A percentile compares a stretch with the other conserved stretches of the same genome.
Evolutionary conservation across 768 basidiomycete species (phyloP).

Genomic region (Cystoderma amianthinum): DNA sequence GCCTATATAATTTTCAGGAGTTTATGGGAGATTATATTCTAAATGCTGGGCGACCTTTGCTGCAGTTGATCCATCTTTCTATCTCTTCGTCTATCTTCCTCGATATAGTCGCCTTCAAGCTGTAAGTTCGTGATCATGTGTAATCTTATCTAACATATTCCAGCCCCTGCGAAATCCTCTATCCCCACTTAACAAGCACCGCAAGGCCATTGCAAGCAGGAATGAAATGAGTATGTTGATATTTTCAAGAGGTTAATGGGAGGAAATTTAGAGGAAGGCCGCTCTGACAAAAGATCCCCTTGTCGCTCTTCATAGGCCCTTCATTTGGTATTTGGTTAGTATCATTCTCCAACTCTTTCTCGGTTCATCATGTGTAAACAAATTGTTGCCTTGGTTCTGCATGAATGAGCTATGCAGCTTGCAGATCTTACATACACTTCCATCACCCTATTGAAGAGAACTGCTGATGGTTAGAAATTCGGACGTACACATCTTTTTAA

Average conservation of each 20-base stretch:
- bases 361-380: too few relatives aligned
- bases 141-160: background rate
- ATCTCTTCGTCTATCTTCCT: slow-evolving; percentile 40
- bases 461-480: too few relatives aligned
- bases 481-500: too few relatives aligned
- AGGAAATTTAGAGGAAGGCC: slow-evolving; percentile 30
- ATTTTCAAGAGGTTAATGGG: slow-evolving; percentile 33
- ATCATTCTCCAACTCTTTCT: too few relatives aligned
- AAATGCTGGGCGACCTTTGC: slow-evolving; percentile 18
- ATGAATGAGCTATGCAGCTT: too few relatives aligned
- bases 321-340: too few relatives aligned
- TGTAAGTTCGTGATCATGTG: slow-evolving; percentile 17
- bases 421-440: slow-evolving; percentile 40
- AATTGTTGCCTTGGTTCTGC: slow-evolving; percentile 49
- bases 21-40: background rate
- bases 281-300: slow-evolving; percentile 22
- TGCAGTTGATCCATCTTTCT: slow-evolving; percentile 40
- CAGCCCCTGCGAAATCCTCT: slow-evolving; percentile 25
- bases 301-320: too few relatives aligned
- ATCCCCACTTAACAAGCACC: slow-evolving; percentile 32
- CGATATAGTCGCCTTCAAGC: slow-evolving; percentile 38
- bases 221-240: slow-evolving; percentile 39
- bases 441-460: too few relatives aligned
- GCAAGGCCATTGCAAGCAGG: slow-evolving; percentile 40
- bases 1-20: background rate